A percentile compares a stretch with the other conserved stretches of the same genome.
Evolutionary conservation across 176 grass and related monocot species (phyloP).

Genomic region (Tuctoria greenei): DNA sequence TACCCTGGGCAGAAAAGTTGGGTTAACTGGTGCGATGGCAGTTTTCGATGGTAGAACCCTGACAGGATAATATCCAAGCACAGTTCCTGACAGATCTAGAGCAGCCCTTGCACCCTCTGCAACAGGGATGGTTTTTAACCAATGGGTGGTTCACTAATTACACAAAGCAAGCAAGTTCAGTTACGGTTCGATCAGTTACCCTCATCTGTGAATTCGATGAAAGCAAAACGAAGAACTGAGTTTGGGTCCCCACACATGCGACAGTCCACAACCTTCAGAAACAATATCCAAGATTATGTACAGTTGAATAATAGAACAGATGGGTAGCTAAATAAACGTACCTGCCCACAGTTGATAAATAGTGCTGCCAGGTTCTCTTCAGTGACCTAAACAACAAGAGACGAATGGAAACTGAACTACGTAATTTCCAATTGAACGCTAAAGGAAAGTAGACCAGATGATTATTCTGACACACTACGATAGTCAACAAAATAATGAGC

Average conservation of each 20-base stretch:
- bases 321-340: constrained; percentile 24
- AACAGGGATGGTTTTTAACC: constrained; percentile 30
- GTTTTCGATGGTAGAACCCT: constrained; percentile 96
- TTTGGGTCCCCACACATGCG: constrained; percentile 98
- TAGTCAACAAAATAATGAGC: background rate
- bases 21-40: constrained; percentile 96
- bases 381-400: constrained; percentile 66
- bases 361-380: constrained; percentile 94
- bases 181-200: constrained; percentile 50
- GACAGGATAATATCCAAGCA: constrained; percentile 98
- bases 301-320: constrained; percentile 10
- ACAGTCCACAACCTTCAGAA: constrained; percentile 90
- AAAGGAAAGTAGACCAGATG: background rate
- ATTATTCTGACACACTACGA: background rate
- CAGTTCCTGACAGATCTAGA: constrained; percentile 86
- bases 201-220: constrained; percentile 99
- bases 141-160: constrained; percentile 10
- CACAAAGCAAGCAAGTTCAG: constrained; percentile 28
- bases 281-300: constrained; percentile 11
- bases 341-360: constrained; percentile 95
- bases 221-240: constrained; percentile 98
- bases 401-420: constrained; percentile 19
- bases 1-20: constrained; percentile 92
- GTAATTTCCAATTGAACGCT: constrained; percentile 2
- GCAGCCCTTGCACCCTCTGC: constrained; percentile 85